Base-by-base conservation (phyloP, 768 basidiomycete genomes). In the Rhodotorula sphaerocarpa region DNA sequence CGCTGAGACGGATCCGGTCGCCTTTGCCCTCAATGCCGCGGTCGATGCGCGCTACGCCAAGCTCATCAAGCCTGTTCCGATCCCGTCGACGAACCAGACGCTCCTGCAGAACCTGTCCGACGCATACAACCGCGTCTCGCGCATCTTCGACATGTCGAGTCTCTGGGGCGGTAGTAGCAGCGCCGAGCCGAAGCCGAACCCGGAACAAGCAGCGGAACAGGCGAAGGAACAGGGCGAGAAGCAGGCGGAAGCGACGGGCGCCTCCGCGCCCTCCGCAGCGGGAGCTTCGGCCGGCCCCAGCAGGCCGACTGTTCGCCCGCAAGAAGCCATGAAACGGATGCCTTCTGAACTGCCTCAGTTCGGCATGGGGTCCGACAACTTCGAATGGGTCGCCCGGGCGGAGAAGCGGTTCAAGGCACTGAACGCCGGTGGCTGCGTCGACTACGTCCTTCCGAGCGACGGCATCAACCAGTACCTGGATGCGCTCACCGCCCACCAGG, bases 1-100 rank as follows among this genome's bases (percentile, higher is more conserved):
- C 43, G 59, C 63, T 47, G 55, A 66, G 31, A 46, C 62, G 2
- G 71, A 72, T 31, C 71, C 72, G 3, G 67, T 72, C 27, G 72
- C 66, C 6, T 66, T 66, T 50, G 27, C 55, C 5, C 59, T 71
- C 18, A 71, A 71, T 42, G 59, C 72, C 5, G 54, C 56, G 41
- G 72, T 71, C 28, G 72, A 72, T 45, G 55, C 48, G 3, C 47
- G 48, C 23, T 62, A 45, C 42, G 51, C 70, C 30, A 70, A 67
- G 44, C 47, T 67, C 23, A 61, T 71, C 54, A 69, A 71, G 54
- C 67, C 71, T n/a, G 55, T 67, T 12, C 52, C 70, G 15, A 69
- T 72, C 45, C 66, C 62, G 16, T 60, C 68, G 6, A 44, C 62
- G 7, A 72, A 66, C 36, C 51, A 45, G 28, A 57, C 70, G 15